phyloP scores from a whole-genome alignment of 306 rosid genomes.

The Hylodesmum podocarpum region DNA sequence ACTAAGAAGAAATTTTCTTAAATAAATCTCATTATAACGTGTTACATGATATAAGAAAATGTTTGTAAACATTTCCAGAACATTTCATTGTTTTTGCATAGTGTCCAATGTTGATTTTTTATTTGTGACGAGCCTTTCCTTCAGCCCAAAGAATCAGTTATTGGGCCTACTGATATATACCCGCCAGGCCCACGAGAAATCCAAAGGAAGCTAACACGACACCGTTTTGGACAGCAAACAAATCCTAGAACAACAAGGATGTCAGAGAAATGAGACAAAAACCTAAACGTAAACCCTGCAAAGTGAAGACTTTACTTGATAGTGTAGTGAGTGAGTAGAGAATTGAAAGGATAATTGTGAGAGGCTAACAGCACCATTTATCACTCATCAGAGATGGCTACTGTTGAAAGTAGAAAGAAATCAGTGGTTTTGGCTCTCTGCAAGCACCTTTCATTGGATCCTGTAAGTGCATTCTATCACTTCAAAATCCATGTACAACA shows the following conservation, averaged over 20 bases:
- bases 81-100: no score
- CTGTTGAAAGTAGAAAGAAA: conserved; percentile 45
- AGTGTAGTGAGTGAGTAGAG: not conserved
- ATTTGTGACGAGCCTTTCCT: not conserved
- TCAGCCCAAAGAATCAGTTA: not conserved
- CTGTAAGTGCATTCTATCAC: conserved; percentile 46
- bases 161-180: not conserved
- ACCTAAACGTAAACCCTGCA: conserved; percentile 31
- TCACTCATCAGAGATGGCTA: conserved; percentile 49
- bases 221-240: not conserved
- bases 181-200: not conserved
- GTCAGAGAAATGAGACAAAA: not conserved
- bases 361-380: conserved; percentile 21
- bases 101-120: not conserved
- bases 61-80: no score
- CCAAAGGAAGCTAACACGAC: not conserved
- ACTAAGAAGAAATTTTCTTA: no score
- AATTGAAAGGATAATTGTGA: conserved; percentile 2
- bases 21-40: no score
- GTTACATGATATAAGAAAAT: no score
- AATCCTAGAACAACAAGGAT: not conserved
- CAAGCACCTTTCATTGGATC: conserved; percentile 57
- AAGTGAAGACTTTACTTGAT: not conserved
- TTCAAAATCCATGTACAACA: not conserved
- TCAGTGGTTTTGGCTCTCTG: conserved; percentile 54